phyloP scores from a whole-genome alignment of 1,284 basidiomycete genomes.

The Crepidotus sp. region DNA sequence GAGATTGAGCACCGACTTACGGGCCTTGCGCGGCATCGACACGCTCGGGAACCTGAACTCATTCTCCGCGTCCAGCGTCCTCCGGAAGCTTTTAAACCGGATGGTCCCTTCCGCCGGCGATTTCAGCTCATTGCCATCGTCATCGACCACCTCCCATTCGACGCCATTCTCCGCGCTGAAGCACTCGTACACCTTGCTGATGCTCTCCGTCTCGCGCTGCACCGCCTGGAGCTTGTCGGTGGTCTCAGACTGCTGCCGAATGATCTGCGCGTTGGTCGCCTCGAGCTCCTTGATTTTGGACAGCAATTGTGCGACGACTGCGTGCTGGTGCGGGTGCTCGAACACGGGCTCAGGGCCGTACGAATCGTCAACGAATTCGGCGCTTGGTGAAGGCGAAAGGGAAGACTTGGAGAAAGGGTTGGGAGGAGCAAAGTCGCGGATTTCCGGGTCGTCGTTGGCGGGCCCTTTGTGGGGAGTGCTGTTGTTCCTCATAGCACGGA shows the following conservation, averaged over 20 bases:
- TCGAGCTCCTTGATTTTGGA: constrained; percentile 76
- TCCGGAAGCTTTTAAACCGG: constrained; percentile 32
- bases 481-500: constrained; percentile 35
- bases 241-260: constrained; percentile 57
- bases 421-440: constrained; percentile 57
- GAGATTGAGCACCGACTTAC: constrained; percentile 57
- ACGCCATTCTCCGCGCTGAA: constrained; percentile 49
- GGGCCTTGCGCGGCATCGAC: constrained; percentile 24
- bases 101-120: constrained; percentile 26
- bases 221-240: constrained; percentile 54
- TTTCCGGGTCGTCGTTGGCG: constrained; percentile 25
- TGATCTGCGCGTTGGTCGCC: constrained; percentile 62
- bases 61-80: constrained; percentile 23
- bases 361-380: constrained; percentile 11
- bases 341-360: constrained; percentile 11
- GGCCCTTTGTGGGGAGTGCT: neutral
- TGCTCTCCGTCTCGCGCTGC: constrained; percentile 60
- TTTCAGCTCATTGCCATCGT: constrained; percentile 17
- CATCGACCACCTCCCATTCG: constrained; percentile 32
- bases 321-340: constrained; percentile 31
- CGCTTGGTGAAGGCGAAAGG: constrained; percentile 19
- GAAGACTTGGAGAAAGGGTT: constrained; percentile 32
- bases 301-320: constrained; percentile 62
- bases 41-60: constrained; percentile 15
- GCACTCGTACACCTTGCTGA: constrained; percentile 63